phyloP scores from a whole-genome alignment of 208 protist species.

The Trypanosoma cruzi region DNA sequence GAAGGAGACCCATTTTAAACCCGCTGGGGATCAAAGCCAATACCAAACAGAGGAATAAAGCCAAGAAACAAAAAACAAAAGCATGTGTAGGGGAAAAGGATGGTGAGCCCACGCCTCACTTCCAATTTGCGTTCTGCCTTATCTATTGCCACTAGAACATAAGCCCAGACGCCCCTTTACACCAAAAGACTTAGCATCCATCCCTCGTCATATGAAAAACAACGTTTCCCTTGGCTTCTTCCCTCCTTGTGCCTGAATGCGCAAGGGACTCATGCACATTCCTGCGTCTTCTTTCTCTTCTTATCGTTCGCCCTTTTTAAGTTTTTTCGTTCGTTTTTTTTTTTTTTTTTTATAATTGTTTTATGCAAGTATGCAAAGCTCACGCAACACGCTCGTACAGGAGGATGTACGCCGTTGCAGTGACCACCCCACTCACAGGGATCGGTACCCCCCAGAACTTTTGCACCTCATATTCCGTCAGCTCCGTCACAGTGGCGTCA shows the following conservation, averaged over 20 bases:
- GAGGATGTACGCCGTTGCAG: conserved; percentile 87
- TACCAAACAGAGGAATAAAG: not conserved
- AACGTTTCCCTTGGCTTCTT: too few relatives aligned
- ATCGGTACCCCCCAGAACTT: conserved; percentile 86
- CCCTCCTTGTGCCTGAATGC: too few relatives aligned
- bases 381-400: conserved; percentile 88
- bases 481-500: conserved; percentile 76
- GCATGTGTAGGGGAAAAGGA: not conserved
- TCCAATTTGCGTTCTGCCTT: too few relatives aligned
- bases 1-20: not conserved
- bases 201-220: too few relatives aligned
- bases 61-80: conserved; percentile 12
- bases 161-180: too few relatives aligned
- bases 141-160: too few relatives aligned
- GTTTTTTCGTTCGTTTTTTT: too few relatives aligned
- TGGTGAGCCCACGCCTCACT: not conserved
- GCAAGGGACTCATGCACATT: too few relatives aligned
- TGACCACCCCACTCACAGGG: conserved; percentile 50
- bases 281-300: not conserved
- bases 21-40: not conserved
- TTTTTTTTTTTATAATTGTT: too few relatives aligned
- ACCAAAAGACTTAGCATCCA: too few relatives aligned
- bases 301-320: too few relatives aligned
- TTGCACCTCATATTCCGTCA: conserved; percentile 83
- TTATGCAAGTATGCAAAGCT: not conserved